Conservation (phyloP, 352 stramenopile genomes). For the Blastocystis sp. region DNA sequence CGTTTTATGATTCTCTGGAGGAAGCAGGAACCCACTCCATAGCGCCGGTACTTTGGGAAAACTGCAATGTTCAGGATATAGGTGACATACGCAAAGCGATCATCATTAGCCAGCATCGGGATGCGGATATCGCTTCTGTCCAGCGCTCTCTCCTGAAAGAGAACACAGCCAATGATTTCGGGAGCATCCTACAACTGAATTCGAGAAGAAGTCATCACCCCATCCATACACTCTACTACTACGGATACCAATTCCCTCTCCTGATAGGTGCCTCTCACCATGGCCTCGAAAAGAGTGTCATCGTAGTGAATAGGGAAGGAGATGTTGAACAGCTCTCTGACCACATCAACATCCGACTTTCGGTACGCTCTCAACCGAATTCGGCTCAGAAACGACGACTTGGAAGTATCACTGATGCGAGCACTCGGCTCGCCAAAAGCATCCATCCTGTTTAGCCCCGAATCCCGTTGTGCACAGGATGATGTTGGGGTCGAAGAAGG, state of each 20-base stretch:
- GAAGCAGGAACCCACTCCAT: constrained; percentile 27
- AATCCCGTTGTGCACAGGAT: neutral
- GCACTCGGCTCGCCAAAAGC: neutral
- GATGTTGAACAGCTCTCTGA: constrained; percentile 27
- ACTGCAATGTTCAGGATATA: constrained; percentile 66
- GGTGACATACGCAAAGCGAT: constrained; percentile 18
- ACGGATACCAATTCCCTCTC: neutral
- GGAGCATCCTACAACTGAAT: constrained; percentile 3
- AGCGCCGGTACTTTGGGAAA: constrained; percentile 2
- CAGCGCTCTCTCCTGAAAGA: constrained; percentile 25
- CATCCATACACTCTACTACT: neutral
- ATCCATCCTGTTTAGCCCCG: neutral
- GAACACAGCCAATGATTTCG: constrained; percentile 32
- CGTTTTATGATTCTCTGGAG: constrained; percentile 14
- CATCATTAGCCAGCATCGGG: neutral
- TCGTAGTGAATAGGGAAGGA: constrained; percentile 54
- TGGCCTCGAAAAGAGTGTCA: neutral
- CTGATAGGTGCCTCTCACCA: neutral
- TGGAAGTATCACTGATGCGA: neutral
- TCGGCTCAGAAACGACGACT: neutral
- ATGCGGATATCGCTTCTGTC: neutral
- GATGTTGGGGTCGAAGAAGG: neutral
- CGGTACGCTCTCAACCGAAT: neutral
- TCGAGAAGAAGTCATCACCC: neutral
- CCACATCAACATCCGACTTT: neutral